Evolutionary conservation across 78 protist genomes (phyloP).

Genomic region (Monosiga brevicollis): DNA sequence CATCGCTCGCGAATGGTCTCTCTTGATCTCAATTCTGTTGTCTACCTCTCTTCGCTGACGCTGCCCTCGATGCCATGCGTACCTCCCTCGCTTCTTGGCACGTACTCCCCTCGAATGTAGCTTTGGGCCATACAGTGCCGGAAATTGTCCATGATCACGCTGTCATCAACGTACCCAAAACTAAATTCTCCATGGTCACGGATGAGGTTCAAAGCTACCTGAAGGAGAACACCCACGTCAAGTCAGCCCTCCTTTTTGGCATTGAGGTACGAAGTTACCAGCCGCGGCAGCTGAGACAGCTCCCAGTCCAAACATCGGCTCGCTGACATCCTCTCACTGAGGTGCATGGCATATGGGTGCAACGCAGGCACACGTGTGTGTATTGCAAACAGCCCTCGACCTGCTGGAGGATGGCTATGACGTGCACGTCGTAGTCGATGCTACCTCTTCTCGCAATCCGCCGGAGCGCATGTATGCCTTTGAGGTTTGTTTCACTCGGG

Average conservation of each 20-base stretch:
- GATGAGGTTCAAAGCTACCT: conserved; percentile 10
- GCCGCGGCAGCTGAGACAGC: no score
- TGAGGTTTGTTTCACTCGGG: conserved; percentile 12
- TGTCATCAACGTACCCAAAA: conserved; percentile 25
- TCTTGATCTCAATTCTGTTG: not conserved
- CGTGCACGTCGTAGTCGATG: conserved; percentile 58
- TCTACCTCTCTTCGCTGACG: not conserved
- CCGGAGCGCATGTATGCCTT: conserved; percentile 28
- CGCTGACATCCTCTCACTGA: no score
- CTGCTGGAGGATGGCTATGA: conserved; percentile 40
- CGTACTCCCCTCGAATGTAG: not conserved
- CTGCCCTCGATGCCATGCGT: no score
- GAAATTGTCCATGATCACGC: conserved; percentile 8
- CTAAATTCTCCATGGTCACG: conserved; percentile 42
- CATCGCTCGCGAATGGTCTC: not conserved
- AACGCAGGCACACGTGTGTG: conserved; percentile 43
- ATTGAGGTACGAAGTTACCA: conserved; percentile 38
- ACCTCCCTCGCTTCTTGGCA: not conserved
- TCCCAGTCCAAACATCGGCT: no score
- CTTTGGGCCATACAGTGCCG: conserved; percentile 23
- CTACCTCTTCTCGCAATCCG: conserved; percentile 13
- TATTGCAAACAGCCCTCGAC: conserved; percentile 49
- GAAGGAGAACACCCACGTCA: conserved; percentile 4
- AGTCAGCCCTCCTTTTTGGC: conserved; percentile 42
- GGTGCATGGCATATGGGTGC: no score